Percentiles rank a stretch among this genome's conserved stretches.
phyloP scores from a whole-genome alignment of 2,329 filamentous ascomycete species.

The Hymenoscyphus fructigenus region DNA sequence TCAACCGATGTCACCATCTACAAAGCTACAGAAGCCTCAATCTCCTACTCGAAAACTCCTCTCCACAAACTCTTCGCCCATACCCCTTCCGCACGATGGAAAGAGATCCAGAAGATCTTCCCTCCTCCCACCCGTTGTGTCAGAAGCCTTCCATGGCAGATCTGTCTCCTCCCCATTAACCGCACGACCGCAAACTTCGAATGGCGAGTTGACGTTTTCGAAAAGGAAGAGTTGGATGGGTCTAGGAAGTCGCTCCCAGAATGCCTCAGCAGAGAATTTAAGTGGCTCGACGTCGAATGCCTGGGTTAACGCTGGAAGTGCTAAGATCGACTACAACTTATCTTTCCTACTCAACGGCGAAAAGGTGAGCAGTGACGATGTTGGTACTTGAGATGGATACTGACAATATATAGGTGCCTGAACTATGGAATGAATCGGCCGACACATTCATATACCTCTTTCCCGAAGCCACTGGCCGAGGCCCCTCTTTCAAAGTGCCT shows the following conservation, averaged over 20 bases:
- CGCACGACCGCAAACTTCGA: conserved; percentile 15
- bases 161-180: conserved; percentile 19
- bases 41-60: conserved; percentile 11
- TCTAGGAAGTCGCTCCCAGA: conserved; percentile 18
- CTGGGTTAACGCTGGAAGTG: conserved; percentile 56
- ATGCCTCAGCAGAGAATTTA: conserved; percentile 19
- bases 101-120: neutral
- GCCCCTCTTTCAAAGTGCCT: conserved; percentile 61
- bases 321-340: conserved; percentile 56
- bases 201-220: conserved; percentile 14
- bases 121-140: neutral
- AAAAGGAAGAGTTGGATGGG: conserved; percentile 27
- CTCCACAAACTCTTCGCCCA: neutral
- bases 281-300: conserved; percentile 27
- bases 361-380: conserved; percentile 44
- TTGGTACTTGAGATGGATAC: neutral
- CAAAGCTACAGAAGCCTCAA: conserved; percentile 11
- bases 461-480: conserved; percentile 48
- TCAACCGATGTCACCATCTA: neutral
- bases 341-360: conserved; percentile 52
- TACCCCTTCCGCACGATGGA: neutral
- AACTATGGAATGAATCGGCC: conserved; percentile 63
- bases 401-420: conserved; percentile 52
- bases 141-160: conserved; percentile 5
- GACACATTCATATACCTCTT: conserved; percentile 59